Evolutionary conservation across 1,284 basidiomycete genomes (phyloP).

Genomic region (Neonothopanus nambi): DNA sequence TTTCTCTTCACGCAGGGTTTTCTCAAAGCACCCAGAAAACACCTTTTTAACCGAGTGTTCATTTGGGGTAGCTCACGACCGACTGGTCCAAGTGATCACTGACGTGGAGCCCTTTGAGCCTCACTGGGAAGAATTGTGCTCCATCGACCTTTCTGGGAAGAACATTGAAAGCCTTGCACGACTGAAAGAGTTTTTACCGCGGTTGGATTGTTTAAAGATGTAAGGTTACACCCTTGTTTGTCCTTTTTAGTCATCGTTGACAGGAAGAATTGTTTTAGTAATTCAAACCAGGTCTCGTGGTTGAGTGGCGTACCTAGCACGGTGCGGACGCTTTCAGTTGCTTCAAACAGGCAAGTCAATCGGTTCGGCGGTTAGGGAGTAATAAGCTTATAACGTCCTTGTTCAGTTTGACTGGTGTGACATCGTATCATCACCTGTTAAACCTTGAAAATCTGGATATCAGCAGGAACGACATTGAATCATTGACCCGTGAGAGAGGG

Average conservation of each 20-base stretch:
- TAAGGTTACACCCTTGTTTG: slow-evolving; percentile 49
- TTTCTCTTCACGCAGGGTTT: slow-evolving; percentile 18
- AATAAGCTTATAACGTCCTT: slow-evolving; percentile 8
- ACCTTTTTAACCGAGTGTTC: slow-evolving; percentile 95
- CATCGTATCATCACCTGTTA: slow-evolving; percentile 85
- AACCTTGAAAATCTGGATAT: slow-evolving; percentile 91
- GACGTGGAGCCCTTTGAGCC: slow-evolving; percentile 96
- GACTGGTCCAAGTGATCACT: slow-evolving; percentile 89
- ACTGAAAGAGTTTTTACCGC: slow-evolving; percentile 92
- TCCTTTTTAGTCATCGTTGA: slow-evolving; percentile 1
- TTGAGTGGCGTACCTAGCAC: slow-evolving; percentile 82
- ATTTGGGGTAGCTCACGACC: slow-evolving; percentile 90
- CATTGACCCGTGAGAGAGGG: slow-evolving; percentile 68
- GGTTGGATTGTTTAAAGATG: slow-evolving; percentile 80
- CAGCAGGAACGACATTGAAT: slow-evolving; percentile 88
- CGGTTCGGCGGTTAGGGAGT: background rate
- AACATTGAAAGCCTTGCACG: slow-evolving; percentile 88
- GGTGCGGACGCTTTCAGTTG: slow-evolving; percentile 80
- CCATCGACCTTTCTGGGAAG: slow-evolving; percentile 79
- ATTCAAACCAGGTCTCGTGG: slow-evolving; percentile 82
- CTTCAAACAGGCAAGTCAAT: slow-evolving; percentile 65
- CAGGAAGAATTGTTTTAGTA: slow-evolving; percentile 43
- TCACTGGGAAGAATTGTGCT: slow-evolving; percentile 83
- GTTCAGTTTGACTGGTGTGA: slow-evolving; percentile 76
- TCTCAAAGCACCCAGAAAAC: slow-evolving; percentile 43